Evolutionary conservation across 2,329 filamentous ascomycete species (phyloP).

Genomic region (Aspergillus pseudoterreus): DNA sequence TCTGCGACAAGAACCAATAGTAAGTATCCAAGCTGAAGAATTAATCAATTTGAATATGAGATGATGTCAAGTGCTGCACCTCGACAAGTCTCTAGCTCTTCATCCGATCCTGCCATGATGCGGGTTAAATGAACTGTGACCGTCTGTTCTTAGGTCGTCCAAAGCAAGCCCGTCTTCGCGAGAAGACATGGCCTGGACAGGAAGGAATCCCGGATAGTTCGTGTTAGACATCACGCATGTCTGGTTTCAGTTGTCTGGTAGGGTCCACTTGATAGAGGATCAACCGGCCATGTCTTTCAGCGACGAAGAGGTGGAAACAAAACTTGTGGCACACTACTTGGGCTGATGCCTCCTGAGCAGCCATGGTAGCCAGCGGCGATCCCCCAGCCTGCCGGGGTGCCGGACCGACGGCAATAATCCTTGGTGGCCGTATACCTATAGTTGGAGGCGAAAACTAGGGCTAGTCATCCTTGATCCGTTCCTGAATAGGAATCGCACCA

Average conservation of each 20-base stretch:
- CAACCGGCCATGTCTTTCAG: not conserved
- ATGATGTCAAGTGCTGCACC: not conserved
- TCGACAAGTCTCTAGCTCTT: not conserved
- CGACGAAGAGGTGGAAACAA: not conserved
- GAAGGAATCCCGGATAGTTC: not conserved
- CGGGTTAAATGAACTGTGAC: not conserved
- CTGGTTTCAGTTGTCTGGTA: not conserved
- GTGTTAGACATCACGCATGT: not conserved
- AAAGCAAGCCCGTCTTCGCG: not conserved
- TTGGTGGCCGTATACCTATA: not conserved
- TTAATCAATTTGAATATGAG: conserved; percentile 1
- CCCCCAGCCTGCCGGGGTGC: conserved; percentile 14
- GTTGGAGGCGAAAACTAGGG: not conserved
- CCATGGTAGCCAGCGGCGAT: conserved; percentile 1
- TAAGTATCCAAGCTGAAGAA: not conserved
- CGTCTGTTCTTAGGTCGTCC: not conserved
- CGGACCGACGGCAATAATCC: conserved; percentile 16
- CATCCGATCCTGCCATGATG: not conserved
- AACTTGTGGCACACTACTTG: not conserved
- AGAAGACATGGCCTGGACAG: not conserved
- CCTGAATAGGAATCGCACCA: conserved; percentile 8
- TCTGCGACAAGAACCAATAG: not conserved
- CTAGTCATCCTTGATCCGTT: not conserved
- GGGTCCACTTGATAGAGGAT: not conserved
- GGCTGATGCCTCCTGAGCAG: conserved; percentile 7